These are phyloP conservation scores for Lyophyllum semitale DNA, from an alignment of 768 basidiomycete genomes.

Conservation along the genomic window DNA sequence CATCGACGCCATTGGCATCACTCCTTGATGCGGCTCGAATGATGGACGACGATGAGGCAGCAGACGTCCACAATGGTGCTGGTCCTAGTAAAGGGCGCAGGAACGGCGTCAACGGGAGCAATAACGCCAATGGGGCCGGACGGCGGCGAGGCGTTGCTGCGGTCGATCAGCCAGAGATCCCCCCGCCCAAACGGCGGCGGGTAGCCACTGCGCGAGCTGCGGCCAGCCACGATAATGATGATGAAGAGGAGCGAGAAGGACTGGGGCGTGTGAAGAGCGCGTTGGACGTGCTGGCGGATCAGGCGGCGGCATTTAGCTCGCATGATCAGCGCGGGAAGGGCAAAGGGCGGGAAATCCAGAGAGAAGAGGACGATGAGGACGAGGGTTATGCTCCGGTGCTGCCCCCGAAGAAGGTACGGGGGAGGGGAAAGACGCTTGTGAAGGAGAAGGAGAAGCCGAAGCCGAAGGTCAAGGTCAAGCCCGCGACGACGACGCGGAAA, in stretches of 20 bases:
- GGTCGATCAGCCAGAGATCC: conserved; percentile 34
- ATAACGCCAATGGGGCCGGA: conserved; percentile 9
- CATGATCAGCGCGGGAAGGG: conserved; percentile 26
- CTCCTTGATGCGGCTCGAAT: conserved; percentile 60
- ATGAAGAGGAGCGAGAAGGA: conserved; percentile 12
- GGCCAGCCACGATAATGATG: conserved; percentile 1
- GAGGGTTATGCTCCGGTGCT: conserved; percentile 1
- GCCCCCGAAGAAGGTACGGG: conserved; percentile 15
- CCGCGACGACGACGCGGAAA: conserved; percentile 11
- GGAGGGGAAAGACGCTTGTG: conserved; percentile 2
- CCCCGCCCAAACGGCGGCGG: conserved; percentile 35
- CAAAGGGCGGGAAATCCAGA: conserved; percentile 15
- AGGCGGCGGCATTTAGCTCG: conserved; percentile 57
- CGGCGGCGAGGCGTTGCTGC: conserved; percentile 22
- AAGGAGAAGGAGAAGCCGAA: conserved; percentile 14
- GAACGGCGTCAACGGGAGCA: conserved; percentile 13
- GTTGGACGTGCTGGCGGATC: conserved; percentile 74
- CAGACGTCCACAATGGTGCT: conserved; percentile 18
- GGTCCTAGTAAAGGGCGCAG: conserved; percentile 27
- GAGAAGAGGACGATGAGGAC: conserved; percentile 8
- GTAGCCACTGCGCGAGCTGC: conserved; percentile 13
- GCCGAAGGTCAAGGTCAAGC: background rate
- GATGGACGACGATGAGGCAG: conserved; percentile 41
- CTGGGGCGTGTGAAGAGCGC: conserved; percentile 48
- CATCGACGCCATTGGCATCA: conserved; percentile 57